Conservation (phyloP, 78 protist genomes). For the Salpingoeca rosetta region DNA sequence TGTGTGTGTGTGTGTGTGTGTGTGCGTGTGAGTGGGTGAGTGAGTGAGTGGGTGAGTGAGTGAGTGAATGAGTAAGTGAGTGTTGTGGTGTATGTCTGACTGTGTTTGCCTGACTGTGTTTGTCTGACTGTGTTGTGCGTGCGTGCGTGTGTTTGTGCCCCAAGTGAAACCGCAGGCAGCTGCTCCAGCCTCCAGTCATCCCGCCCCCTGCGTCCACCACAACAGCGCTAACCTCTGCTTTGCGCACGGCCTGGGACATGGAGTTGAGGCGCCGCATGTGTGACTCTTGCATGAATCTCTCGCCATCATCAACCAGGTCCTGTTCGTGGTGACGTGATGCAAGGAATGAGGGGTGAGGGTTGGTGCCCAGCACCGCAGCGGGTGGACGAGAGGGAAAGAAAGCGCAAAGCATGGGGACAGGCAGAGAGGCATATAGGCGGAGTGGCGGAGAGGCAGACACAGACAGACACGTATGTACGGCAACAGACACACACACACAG, state of each 20-base stretch:
- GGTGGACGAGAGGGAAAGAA: too few species aligned
- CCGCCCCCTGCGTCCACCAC: too few species aligned
- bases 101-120: too few species aligned
- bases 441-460: too few species aligned
- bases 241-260: not conserved
- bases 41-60: not conserved
- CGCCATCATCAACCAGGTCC: not conserved
- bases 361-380: too few species aligned
- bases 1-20: too few species aligned
- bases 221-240: not conserved
- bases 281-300: not conserved
- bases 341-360: too few species aligned
- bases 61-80: not conserved
- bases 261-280: not conserved
- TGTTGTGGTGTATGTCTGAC: not conserved
- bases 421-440: too few species aligned
- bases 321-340: too few species aligned
- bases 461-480: too few species aligned
- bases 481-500: too few species aligned
- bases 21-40: slow-evolving; percentile 9
- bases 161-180: not conserved
- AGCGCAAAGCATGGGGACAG: too few species aligned
- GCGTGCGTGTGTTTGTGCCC: not conserved
- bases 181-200: not conserved
- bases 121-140: not conserved